Evolutionary conservation across 805 yeast species (phyloP).

Genomic region (Candida argentea): DNA sequence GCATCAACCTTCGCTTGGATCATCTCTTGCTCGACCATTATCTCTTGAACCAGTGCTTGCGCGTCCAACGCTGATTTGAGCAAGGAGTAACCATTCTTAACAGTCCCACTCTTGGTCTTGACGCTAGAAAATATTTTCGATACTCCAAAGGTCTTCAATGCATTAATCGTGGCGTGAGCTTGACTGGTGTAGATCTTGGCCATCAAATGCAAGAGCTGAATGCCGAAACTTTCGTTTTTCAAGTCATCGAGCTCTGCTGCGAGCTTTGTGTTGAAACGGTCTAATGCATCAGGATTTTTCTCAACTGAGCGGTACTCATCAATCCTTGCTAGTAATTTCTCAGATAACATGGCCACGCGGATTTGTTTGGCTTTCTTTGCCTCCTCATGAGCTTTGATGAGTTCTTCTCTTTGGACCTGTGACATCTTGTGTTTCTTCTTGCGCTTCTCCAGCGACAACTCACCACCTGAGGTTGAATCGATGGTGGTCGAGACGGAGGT

Average conservation of each 20-base stretch:
- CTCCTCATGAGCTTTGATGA: constrained; percentile 42
- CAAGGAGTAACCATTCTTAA: constrained; percentile 76
- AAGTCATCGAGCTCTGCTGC: constrained; percentile 62
- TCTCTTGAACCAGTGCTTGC: constrained; percentile 57
- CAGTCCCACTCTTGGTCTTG: constrained; percentile 74
- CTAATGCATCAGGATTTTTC: constrained; percentile 49
- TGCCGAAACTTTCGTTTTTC: constrained; percentile 92
- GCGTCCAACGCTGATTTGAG: constrained; percentile 83
- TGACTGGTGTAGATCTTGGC: constrained; percentile 71
- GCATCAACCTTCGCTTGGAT: constrained; percentile 15
- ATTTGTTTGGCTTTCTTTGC: constrained; percentile 39
- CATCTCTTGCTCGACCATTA: constrained; percentile 59
- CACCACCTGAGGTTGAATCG: background rate
- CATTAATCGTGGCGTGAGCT: constrained; percentile 61
- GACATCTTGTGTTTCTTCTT: constrained; percentile 22
- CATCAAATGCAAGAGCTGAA: constrained; percentile 74
- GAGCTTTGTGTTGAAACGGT: constrained; percentile 43
- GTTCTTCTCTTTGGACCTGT: constrained; percentile 37
- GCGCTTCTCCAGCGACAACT: constrained; percentile 13
- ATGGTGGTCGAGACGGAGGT: constrained; percentile 3
- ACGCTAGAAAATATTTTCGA: constrained; percentile 74
- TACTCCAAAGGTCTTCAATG: constrained; percentile 78
- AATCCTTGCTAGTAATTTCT: constrained; percentile 39
- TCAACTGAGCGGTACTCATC: constrained; percentile 46
- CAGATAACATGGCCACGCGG: constrained; percentile 41